Evolutionary conservation across 208 protist genomes (phyloP).

Genomic region (Wallacemonas collosoma): DNA sequence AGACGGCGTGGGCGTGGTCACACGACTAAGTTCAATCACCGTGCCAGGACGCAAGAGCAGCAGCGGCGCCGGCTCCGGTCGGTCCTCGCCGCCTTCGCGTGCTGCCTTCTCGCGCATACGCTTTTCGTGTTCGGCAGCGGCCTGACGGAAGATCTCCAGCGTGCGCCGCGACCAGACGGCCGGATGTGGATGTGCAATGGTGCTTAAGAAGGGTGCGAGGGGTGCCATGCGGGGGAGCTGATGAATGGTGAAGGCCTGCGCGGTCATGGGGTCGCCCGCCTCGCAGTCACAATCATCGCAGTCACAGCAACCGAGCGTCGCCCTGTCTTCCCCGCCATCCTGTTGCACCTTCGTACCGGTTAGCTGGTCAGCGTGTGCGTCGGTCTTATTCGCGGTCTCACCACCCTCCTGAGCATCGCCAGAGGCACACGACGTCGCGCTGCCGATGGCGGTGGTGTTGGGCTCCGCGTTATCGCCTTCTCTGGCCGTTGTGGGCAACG

Average conservation of each 20-base stretch:
- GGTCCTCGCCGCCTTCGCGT: neutral
- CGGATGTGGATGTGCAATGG: neutral
- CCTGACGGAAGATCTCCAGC: conserved; percentile 1
- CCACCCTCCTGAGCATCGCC: too few species aligned
- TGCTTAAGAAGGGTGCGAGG: conserved; percentile 3
- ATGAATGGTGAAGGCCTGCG: conserved; percentile 2
- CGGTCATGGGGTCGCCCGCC: neutral
- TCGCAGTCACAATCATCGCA: conserved; percentile 4
- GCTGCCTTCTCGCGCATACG: neutral
- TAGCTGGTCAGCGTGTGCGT: too few species aligned
- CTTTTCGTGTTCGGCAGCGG: conserved; percentile 1
- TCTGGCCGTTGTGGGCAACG: neutral
- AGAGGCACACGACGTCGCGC: too few species aligned
- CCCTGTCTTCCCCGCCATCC: conserved; percentile 5
- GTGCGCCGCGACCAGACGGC: conserved; percentile 4
- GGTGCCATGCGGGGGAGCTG: conserved; percentile 8
- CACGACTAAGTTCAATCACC: conserved; percentile 15
- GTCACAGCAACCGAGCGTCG: neutral
- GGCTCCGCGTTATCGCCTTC: too few species aligned
- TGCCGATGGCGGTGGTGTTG: too few species aligned
- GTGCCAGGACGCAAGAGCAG: conserved; percentile 1
- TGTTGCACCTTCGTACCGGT: too few species aligned
- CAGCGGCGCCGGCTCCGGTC: neutral
- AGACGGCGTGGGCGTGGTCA: neutral
- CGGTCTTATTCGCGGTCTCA: too few species aligned